These are phyloP conservation scores for Epichloe aotearoae DNA, from an alignment of 2,329 filamentous ascomycete genomes.

Conservation along the genomic window DNA sequence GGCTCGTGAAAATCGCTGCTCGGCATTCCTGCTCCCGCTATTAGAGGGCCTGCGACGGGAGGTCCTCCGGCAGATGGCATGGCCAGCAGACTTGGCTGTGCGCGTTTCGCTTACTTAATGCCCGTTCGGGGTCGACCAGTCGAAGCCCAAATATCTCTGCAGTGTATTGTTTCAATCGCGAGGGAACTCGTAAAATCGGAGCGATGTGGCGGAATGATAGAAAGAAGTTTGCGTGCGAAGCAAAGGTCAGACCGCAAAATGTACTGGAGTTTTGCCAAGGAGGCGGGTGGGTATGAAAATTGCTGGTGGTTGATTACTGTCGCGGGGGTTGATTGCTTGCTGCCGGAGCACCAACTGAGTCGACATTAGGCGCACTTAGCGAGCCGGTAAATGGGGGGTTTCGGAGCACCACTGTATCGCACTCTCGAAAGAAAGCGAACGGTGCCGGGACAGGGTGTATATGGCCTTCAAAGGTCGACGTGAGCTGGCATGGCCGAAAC, in stretches of 20 bases:
- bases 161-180: background rate
- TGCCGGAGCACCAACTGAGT: background rate
- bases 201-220: background rate
- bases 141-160: background rate
- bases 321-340: background rate
- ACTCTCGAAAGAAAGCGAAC: background rate
- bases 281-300: background rate
- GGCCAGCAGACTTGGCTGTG: conserved; percentile 15
- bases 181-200: background rate
- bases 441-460: background rate
- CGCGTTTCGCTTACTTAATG: conserved; percentile 10
- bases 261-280: background rate
- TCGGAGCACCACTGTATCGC: background rate
- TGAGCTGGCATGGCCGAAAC: background rate
- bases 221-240: background rate
- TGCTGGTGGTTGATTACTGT: background rate
- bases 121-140: background rate
- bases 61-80: conserved; percentile 22
- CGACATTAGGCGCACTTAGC: conserved; percentile 2
- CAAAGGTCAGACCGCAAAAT: background rate
- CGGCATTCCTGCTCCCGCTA: conserved; percentile 24
- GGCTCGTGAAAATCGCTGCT: conserved; percentile 25
- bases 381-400: background rate
- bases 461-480: background rate
- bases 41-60: conserved; percentile 24